Conservation (phyloP, 305 asterid species). For the Petunia hybrid region DNA sequence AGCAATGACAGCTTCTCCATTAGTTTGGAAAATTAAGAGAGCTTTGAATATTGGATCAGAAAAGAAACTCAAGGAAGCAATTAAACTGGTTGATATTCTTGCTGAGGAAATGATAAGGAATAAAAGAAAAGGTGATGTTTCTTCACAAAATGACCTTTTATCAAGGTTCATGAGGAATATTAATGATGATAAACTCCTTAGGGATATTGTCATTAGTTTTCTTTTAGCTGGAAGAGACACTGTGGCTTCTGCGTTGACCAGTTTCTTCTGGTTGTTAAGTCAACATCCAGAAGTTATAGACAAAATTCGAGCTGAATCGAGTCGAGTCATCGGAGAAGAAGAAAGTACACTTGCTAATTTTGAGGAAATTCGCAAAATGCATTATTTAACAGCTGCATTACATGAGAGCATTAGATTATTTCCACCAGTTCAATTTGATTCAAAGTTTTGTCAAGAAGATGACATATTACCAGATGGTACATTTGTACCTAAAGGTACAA, state of each 20-base stretch:
- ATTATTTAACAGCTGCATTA: slow-evolving; percentile 59
- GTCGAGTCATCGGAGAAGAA: slow-evolving; percentile 45
- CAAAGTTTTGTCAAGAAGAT: slow-evolving; percentile 56
- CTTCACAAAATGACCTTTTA: slow-evolving; percentile 50
- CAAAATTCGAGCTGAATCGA: slow-evolving; percentile 52
- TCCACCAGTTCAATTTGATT: slow-evolving; percentile 81
- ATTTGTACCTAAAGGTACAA: slow-evolving; percentile 51
- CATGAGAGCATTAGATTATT: slow-evolving; percentile 71
- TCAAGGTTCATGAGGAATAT: slow-evolving; percentile 63
- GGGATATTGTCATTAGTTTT: slow-evolving; percentile 65
- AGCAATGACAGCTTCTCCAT: slow-evolving; percentile 57
- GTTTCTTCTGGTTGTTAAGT: slow-evolving; percentile 55
- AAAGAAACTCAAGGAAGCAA: slow-evolving; percentile 55
- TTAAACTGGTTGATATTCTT: slow-evolving; percentile 50
- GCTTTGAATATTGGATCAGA: slow-evolving; percentile 66
- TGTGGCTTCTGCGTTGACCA: slow-evolving; percentile 61
- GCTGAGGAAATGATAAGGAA: slow-evolving; percentile 55
- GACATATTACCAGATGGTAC: slow-evolving; percentile 71
- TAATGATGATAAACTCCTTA: slow-evolving; percentile 57
- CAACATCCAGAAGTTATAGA: slow-evolving; percentile 37
- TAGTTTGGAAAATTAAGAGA: slow-evolving; percentile 66
- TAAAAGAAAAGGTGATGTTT: slow-evolving; percentile 41
- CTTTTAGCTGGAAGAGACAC: slow-evolving; percentile 72
- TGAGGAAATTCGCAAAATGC: slow-evolving; percentile 52
- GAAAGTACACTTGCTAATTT: slow-evolving; percentile 18